phyloP scores from a whole-genome alignment of 768 basidiomycete genomes.

The Macrolepiota dolichaula region DNA sequence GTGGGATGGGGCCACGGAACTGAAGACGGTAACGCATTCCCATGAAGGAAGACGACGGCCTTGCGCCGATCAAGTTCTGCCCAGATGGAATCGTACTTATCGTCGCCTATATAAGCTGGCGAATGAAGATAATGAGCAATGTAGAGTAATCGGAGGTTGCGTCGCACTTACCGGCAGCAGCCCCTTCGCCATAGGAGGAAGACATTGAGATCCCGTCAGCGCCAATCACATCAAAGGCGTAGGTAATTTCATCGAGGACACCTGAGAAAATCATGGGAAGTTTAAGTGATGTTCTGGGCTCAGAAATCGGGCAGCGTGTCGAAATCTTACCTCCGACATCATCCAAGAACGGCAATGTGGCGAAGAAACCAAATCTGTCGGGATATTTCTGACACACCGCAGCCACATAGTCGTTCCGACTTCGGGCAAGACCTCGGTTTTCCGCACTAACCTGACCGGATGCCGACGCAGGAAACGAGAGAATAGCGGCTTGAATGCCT shows the following conservation, averaged over 20 bases:
- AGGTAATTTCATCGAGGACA: constrained; percentile 55
- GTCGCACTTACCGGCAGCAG: constrained; percentile 43
- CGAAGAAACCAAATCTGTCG: constrained; percentile 67
- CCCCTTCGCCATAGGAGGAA: constrained; percentile 62
- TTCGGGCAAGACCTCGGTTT: constrained; percentile 39
- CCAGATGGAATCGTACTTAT: constrained; percentile 65
- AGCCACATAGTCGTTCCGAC: constrained; percentile 45
- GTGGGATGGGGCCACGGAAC: constrained; percentile 60
- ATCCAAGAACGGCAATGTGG: constrained; percentile 56
- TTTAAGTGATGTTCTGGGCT: background rate
- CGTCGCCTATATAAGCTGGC: constrained; percentile 69
- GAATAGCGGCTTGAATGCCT: constrained; percentile 55
- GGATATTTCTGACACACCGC: constrained; percentile 47
- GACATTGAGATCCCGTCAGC: constrained; percentile 66
- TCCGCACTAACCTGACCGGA: constrained; percentile 32
- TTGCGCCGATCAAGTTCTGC: constrained; percentile 57
- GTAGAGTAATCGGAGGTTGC: background rate
- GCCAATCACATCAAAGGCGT: constrained; percentile 55
- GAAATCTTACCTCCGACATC: constrained; percentile 48
- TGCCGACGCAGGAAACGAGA: constrained; percentile 62
- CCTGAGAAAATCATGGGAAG: constrained; percentile 33
- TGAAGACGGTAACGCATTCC: constrained; percentile 61
- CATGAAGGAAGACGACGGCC: constrained; percentile 71
- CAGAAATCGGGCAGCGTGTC: background rate
- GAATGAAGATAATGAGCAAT: background rate